Base-by-base conservation (phyloP, 768 basidiomycete species). In the Cyclocybe aegerita region DNA sequence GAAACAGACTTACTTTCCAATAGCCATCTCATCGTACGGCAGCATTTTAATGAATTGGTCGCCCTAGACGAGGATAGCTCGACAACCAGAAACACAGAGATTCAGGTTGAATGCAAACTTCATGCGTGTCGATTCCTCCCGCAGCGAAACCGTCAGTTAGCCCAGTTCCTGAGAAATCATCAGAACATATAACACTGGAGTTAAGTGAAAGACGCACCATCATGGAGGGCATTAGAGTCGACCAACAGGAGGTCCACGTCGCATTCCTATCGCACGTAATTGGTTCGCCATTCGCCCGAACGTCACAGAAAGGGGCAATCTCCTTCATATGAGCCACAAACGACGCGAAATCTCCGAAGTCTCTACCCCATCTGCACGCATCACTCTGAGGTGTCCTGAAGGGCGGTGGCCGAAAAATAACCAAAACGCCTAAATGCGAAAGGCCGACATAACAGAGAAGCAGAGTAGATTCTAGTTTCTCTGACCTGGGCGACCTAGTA, bases 171-270 rank as follows among this genome's bases (percentile, higher is more conserved):
- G 55, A 29, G 57, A 14, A 4, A 39, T 34, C n/a, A n/a, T 35
- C 16, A 44, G n/a, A 31, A 41, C 5, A 4, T 15, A 15, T 23
- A 34, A 14, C 7, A 2, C 33, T 16, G 4, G 5, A 7, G 0
- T n/a, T n/a, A 12, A 49, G 12, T 34, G 11, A 7, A 37, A 3
- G 35, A 17, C 59, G 33, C n/a, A 68, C 87, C 86, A 60, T 89
- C 87, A 50, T 89, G 88, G 43, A 88, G 58, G 61, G 89, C 87
- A n/a, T 86, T 91, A 46, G 85, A 83, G 58, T 93, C 90, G 11
- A 94, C 81, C 11, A 96, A 71, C 10, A 96, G 73, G 1, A 95
- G 77, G 65, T 95, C 93, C 17, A 91, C 89, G 34, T 88, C 84
- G 48, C 82, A 82, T 55, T 82, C 66, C 75, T 85, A 50, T 3